Base-by-base conservation (phyloP, 768 basidiomycete genomes). In the Boletus patriciae region DNA sequence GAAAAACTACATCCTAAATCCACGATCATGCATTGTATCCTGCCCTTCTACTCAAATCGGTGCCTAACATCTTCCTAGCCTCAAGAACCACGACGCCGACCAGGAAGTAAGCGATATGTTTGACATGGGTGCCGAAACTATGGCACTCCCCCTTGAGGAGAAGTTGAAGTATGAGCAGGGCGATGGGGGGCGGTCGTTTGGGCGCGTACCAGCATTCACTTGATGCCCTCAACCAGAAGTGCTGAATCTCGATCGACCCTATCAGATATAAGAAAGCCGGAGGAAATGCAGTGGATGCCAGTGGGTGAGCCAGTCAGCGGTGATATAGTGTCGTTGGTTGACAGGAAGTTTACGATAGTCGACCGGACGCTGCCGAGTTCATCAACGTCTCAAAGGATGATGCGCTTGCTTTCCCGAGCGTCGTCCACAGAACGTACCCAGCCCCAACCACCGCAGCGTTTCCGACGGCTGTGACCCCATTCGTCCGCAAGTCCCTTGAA, bases 351-450 rank as follows among this genome's bases (percentile, higher is more conserved):
- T 9, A 16, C 18, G 13, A 44, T 15, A 67, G 63, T 2, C 46
- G 29, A 6, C 55, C 77, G 46, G 87, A 88, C 63, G 77, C 76
- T 0, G 76, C 78, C 4, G 85, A 88, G 63, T 87, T 86, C 67
- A 74, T 88, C 55, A 87, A 87, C 62, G 69, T 88, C 33, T 75
- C 86, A 0, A 86, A 87, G 64, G 87, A 90, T 63, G 88, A 90
- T 60, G 84, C 78, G 0, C 65, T 89, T 0, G 78, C 83, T 0
- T 88, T 79, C 73, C 88, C 87, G 0, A 59, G 67, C 0, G 71
- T 78, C 21, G 76, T 74, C 6, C 79, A 82, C 23, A 78, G 85
- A 23, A 75, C 77, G 0, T 90, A 90, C 62, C 87, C 86, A 0
- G 64, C 67, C 0, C 77, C 81, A 0, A 80, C 83, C 25, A 73